Conservation (phyloP, 495 filamentous ascomycete genomes). For the Letharia lupina region DNA sequence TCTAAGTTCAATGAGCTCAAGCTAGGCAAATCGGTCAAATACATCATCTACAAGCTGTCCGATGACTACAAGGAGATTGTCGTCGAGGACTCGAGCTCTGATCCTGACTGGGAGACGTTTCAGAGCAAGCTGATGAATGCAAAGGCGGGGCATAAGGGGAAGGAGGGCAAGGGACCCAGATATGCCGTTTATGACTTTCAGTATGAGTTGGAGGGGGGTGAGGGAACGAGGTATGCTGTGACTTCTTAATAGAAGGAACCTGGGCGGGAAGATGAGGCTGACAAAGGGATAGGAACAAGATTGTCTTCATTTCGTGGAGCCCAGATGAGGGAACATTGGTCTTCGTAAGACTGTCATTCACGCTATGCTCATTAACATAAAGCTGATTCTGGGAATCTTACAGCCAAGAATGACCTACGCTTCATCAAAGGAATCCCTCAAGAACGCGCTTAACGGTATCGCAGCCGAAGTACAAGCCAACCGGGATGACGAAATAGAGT, state of each 20-base stretch:
- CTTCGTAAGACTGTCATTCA: slow-evolving; percentile 53
- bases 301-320: slow-evolving; percentile 90
- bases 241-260: not conserved
- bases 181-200: slow-evolving; percentile 93
- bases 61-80: slow-evolving; percentile 88
- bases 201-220: slow-evolving; percentile 67
- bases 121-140: slow-evolving; percentile 68
- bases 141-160: slow-evolving; percentile 46
- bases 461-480: slow-evolving; percentile 85
- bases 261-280: not conserved
- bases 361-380: slow-evolving; percentile 5
- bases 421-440: slow-evolving; percentile 86
- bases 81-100: slow-evolving; percentile 62
- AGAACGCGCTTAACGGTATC: slow-evolving; percentile 75
- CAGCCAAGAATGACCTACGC: slow-evolving; percentile 94
- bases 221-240: slow-evolving; percentile 66
- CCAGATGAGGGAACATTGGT: slow-evolving; percentile 68
- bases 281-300: slow-evolving; percentile 65
- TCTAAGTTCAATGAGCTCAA: slow-evolving; percentile 82
- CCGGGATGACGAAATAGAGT: slow-evolving; percentile 82
- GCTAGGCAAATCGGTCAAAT: slow-evolving; percentile 80
- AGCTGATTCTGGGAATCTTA: slow-evolving; percentile 23
- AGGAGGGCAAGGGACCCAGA: slow-evolving; percentile 66
- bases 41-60: slow-evolving; percentile 93
- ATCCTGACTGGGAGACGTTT: slow-evolving; percentile 66